Base-by-base conservation (phyloP, 2,329 filamentous ascomycete species). In the Colletotrichum acutatum region DNA sequence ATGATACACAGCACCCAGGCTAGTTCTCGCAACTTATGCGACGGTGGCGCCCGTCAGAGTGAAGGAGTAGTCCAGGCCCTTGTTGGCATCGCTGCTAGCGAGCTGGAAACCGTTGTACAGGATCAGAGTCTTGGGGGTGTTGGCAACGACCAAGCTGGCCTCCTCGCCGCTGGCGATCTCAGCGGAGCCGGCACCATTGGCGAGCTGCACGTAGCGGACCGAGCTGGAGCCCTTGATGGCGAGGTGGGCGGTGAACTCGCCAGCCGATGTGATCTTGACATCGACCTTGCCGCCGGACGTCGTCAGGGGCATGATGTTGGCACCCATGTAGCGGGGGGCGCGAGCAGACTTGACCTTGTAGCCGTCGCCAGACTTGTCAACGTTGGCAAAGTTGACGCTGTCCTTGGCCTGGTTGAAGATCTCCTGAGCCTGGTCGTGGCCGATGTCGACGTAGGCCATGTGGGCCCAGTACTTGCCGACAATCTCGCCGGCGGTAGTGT, bases 391-490 rank as follows among this genome's bases (percentile, higher is more conserved):
- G 76, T 84, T 84, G 65, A 87, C 75, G 19, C 74, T 74, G 2
- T 74, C 74, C 12, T 81, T 79, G 74, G 84, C 79, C 34, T 70
- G 70, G 3, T 81, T 75, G 78, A 85, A 87, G 53, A 80, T 71
- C 0, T 81, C 76, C 24, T 83, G 81, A 0, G 84, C 84, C 8
- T 81, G 81, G 0, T 79, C 71, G 75, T 88, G 84, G 14, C 84
- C 85, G 37, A 88, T 86, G 56, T 88, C 86, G 12, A 85, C 85
- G 73, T 84, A 87, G 5, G 86, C 86, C 87, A 89, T 89, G 71
- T 83, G 83, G 2, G 86, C 86, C 86, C 86, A 88, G 78, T 88
- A 88, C 19, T 81, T 79, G 3, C 82, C 86, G 8, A 89, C 83
- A 9, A 88, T 79, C 14, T 83, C 81, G 24, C 84, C 83, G 19